These are phyloP conservation scores for Mollisia scopiformis DNA, from an alignment of 2,329 filamentous ascomycete species.

Conservation along the genomic window DNA sequence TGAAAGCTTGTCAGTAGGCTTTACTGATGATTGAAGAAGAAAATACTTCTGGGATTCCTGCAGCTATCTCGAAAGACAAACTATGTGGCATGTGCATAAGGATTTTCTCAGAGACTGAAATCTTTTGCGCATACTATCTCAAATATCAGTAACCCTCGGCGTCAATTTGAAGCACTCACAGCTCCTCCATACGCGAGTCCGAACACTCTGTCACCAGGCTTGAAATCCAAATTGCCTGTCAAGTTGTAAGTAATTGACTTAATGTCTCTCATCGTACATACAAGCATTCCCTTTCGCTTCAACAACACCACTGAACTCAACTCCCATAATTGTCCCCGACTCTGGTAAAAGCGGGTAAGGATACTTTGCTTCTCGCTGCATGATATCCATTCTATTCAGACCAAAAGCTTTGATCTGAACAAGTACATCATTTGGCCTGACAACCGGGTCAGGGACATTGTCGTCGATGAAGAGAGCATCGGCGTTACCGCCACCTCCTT, in stretches of 20 bases:
- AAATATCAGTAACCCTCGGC: not conserved
- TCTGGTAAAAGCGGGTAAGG: not conserved
- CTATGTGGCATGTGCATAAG: not conserved
- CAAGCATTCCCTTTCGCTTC: not conserved
- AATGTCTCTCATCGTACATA: not conserved
- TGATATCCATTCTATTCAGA: not conserved
- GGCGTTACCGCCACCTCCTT: not conserved
- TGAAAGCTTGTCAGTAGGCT: not conserved
- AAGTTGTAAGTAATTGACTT: not conserved
- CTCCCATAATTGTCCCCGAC: not conserved
- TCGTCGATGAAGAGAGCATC: not conserved
- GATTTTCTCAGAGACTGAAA: not conserved
- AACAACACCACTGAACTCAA: not conserved
- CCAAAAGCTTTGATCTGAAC: not conserved
- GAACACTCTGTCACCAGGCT: not conserved
- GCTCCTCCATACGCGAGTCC: conserved; percentile 1
- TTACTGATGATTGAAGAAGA: not conserved
- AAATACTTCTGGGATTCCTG: not conserved
- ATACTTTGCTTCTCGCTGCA: not conserved
- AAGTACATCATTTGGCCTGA: not conserved
- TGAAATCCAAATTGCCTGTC: not conserved
- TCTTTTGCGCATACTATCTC: not conserved
- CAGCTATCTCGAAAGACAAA: not conserved
- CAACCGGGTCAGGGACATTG: not conserved
- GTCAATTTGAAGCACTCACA: not conserved